Evolutionary conservation across 1,139 yeast species (phyloP).

Genomic region (Trichomonascaceae sp.): DNA sequence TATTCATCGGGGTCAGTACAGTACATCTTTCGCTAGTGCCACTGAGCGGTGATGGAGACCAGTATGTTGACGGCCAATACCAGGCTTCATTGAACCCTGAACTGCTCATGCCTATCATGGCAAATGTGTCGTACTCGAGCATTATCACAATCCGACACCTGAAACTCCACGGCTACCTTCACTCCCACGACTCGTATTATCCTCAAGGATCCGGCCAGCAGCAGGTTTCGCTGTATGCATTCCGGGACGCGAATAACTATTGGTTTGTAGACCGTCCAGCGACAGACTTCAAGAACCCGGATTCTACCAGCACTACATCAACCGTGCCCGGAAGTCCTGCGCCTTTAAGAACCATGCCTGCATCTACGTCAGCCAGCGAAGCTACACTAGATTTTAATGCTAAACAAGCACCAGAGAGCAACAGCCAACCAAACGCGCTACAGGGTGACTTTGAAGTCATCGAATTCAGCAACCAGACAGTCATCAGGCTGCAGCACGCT

Average conservation of each 20-base stretch:
- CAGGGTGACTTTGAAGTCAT: neutral
- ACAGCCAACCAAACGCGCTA: neutral
- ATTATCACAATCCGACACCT: constrained; percentile 52
- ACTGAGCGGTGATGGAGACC: constrained; percentile 37
- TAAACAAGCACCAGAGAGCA: neutral
- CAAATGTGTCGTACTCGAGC: constrained; percentile 51
- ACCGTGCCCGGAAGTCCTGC: neutral
- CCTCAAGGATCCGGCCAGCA: constrained; percentile 47
- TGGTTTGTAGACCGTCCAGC: constrained; percentile 45
- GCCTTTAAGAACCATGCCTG: no score
- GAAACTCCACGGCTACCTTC: constrained; percentile 51
- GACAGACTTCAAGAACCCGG: neutral
- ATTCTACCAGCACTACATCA: neutral
- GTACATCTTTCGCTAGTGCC: constrained; percentile 39
- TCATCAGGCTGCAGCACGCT: constrained; percentile 49
- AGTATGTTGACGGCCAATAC: constrained; percentile 42
- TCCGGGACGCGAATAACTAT: constrained; percentile 42
- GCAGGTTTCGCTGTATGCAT: constrained; percentile 52
- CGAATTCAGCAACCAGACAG: constrained; percentile 29
- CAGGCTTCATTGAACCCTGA: constrained; percentile 38
- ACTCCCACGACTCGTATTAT: constrained; percentile 47
- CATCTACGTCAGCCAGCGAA: no score
- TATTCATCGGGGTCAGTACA: constrained; percentile 37
- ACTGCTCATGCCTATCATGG: constrained; percentile 28
- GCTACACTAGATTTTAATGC: neutral